A percentile compares a stretch with the other conserved stretches of the same genome.
Evolutionary conservation across 1,139 yeast genomes (phyloP).

Genomic region (Starmera stellimalicola): DNA sequence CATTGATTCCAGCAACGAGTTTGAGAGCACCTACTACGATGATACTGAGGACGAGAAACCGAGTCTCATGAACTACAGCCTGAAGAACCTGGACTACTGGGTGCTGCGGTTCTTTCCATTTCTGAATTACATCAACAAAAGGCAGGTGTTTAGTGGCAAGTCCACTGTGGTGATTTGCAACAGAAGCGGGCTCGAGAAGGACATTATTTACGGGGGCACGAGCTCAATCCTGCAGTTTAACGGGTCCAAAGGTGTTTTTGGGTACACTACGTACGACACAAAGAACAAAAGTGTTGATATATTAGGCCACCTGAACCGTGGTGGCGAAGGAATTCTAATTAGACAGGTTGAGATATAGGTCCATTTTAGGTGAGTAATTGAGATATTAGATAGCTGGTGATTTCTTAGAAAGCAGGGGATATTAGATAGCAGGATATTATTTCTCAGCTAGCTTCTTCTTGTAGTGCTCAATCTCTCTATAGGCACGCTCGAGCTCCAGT

Average conservation of each 20-base stretch:
- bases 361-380: neutral
- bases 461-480: slow-evolving; percentile 82
- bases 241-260: slow-evolving; percentile 23
- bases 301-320: slow-evolving; percentile 49
- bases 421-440: neutral
- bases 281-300: slow-evolving; percentile 43
- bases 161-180: slow-evolving; percentile 45
- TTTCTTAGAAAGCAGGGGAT: neutral
- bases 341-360: slow-evolving; percentile 39
- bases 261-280: slow-evolving; percentile 20
- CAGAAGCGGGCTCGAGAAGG: slow-evolving; percentile 66
- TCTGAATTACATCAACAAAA: slow-evolving; percentile 32
- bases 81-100: slow-evolving; percentile 52
- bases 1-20: neutral
- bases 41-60: slow-evolving; percentile 6
- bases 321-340: slow-evolving; percentile 50
- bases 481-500: slow-evolving; percentile 79
- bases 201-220: slow-evolving; percentile 66
- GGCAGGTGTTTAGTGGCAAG: slow-evolving; percentile 13
- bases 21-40: no score
- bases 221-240: slow-evolving; percentile 47
- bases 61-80: slow-evolving; percentile 26
- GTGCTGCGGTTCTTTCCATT: slow-evolving; percentile 61
- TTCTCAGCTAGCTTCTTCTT: slow-evolving; percentile 29
- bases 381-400: no score